A percentile compares a stretch with the other conserved stretches of the same genome.
Evolutionary conservation across 768 basidiomycete genomes (phyloP).

Genomic region (Lepiota brunneoincarnata): DNA sequence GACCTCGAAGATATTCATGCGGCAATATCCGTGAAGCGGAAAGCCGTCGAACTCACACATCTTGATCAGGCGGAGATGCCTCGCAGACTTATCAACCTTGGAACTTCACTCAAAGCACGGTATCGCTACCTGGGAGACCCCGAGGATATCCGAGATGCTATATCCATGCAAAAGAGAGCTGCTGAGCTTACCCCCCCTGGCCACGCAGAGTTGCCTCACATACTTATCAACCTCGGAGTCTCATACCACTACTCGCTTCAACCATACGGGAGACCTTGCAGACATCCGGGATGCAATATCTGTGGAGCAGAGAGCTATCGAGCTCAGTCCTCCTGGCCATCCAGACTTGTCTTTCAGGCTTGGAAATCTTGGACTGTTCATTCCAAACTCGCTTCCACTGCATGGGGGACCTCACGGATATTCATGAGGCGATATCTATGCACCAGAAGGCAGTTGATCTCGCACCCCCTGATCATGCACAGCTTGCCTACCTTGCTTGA

Average conservation of each 20-base stretch:
- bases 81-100: constrained; percentile 10
- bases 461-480: neutral
- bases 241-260: constrained; percentile 25
- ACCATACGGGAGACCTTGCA: neutral
- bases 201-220: constrained; percentile 3
- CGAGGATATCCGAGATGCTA: constrained; percentile 23
- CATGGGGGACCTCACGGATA: neutral
- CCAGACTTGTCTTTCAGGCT: neutral
- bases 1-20: constrained; percentile 22
- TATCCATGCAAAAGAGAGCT: constrained; percentile 18
- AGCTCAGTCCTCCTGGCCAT: neutral
- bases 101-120: constrained; percentile 10
- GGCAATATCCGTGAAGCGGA: constrained; percentile 13
- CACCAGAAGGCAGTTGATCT: constrained; percentile 5
- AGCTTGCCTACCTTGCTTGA: constrained; percentile 5
- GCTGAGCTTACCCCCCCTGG: constrained; percentile 18
- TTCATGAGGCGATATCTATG: neutral
- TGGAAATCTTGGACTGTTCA: neutral
- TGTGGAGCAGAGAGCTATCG: neutral
- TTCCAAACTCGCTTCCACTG: neutral
- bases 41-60: constrained; percentile 6
- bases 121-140: constrained; percentile 5
- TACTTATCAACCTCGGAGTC: constrained; percentile 2
- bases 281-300: constrained; percentile 11
- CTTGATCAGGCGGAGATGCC: neutral